Percentiles rank a stretch among this genome's conserved stretches.
Evolutionary conservation across 768 basidiomycete species (phyloP).

Genomic region (Mycena capillaripes): DNA sequence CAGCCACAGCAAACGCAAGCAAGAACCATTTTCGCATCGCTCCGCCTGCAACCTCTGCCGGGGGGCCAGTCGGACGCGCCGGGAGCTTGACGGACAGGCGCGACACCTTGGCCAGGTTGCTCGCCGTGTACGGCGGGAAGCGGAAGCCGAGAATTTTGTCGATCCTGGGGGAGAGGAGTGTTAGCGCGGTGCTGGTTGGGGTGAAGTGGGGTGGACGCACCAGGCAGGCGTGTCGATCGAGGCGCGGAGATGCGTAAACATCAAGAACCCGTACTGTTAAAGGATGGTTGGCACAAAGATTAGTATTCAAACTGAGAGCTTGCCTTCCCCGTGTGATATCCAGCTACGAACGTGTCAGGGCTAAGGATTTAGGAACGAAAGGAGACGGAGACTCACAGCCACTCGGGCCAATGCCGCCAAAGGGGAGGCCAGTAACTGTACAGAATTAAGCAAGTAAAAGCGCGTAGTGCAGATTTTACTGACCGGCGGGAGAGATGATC

Average conservation of each 20-base stretch:
- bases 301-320: not conserved
- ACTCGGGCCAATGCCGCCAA: slow-evolving; percentile 80
- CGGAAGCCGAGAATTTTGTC: slow-evolving; percentile 65
- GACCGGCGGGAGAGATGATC: slow-evolving; percentile 71
- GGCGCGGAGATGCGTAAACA: slow-evolving; percentile 82
- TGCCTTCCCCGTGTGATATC: slow-evolving; percentile 77
- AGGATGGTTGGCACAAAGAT: not conserved
- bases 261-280: slow-evolving; percentile 69
- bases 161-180: slow-evolving; percentile 52
- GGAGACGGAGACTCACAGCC: slow-evolving; percentile 68
- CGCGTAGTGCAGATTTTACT: slow-evolving; percentile 36
- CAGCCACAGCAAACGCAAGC: slow-evolving; percentile 58
- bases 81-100: slow-evolving; percentile 54
- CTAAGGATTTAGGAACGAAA: not conserved
- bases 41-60: slow-evolving; percentile 41
- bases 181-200: slow-evolving; percentile 48
- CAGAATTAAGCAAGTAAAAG: not conserved
- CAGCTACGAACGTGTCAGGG: slow-evolving; percentile 54
- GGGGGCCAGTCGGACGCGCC: slow-evolving; percentile 59
- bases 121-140: slow-evolving; percentile 72
- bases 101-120: slow-evolving; percentile 49
- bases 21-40: slow-evolving; percentile 61
- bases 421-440: slow-evolving; percentile 73
- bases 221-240: slow-evolving; percentile 72
- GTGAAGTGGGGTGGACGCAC: slow-evolving; percentile 46